These are phyloP conservation scores for Zygnema cylindricum DNA, from an alignment of 139 green algal genomes.

Conservation along the genomic window DNA sequence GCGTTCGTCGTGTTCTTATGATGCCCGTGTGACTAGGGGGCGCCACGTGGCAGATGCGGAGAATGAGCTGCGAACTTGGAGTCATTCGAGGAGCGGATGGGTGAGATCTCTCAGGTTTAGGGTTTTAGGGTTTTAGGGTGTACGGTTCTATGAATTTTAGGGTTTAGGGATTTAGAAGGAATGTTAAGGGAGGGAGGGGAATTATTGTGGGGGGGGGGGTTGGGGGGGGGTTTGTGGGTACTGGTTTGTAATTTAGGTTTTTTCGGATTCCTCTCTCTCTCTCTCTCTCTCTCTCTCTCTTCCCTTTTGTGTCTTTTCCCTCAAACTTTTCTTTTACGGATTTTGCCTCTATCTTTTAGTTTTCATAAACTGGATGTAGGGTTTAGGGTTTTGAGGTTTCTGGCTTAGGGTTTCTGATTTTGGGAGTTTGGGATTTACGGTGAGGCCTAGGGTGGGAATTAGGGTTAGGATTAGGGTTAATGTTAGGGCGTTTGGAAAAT, in stretches of 20 bases:
- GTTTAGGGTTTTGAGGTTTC: background rate
- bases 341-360: too few species aligned
- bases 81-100: conserved; percentile 48
- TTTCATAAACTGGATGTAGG: too few species aligned
- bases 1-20: too few species aligned
- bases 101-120: background rate
- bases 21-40: too few species aligned
- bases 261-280: too few species aligned
- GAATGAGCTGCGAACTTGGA: conserved; percentile 40
- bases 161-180: background rate
- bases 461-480: background rate
- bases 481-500: background rate
- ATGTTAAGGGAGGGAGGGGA: background rate
- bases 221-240: background rate
- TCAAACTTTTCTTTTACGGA: too few species aligned
- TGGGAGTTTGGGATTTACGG: background rate
- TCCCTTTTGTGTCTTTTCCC: too few species aligned
- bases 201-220: background rate
- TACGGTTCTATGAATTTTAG: too few species aligned
- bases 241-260: too few species aligned
- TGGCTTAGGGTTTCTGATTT: background rate
- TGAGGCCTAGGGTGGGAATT: background rate
- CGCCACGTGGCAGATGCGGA: conserved; percentile 16
- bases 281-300: too few species aligned
- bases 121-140: background rate